Percentiles rank a stretch among this genome's conserved stretches.
These are phyloP conservation scores for Kalaharituber pfeilii DNA, from an alignment of 2,329 filamentous ascomycete species.

Conservation along the genomic window DNA sequence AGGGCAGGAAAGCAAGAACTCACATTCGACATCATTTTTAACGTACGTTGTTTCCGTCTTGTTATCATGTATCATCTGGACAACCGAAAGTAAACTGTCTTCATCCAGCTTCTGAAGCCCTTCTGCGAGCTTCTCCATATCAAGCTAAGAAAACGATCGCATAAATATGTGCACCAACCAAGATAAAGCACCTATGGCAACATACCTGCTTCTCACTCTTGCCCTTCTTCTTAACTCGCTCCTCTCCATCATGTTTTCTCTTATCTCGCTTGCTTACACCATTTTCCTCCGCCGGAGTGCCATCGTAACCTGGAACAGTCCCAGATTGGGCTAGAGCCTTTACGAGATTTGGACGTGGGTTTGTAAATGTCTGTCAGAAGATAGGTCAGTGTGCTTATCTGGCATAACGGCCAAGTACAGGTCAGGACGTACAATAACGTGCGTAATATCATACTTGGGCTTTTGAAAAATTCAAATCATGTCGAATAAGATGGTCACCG, in stretches of 20 bases:
- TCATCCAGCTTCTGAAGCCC: slow-evolving; percentile 75
- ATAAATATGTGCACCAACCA: not conserved
- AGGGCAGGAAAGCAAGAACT: slow-evolving; percentile 27
- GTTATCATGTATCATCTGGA: slow-evolving; percentile 96
- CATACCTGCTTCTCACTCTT: slow-evolving; percentile 39
- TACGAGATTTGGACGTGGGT: slow-evolving; percentile 74
- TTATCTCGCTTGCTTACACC: slow-evolving; percentile 44
- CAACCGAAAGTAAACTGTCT: slow-evolving; percentile 83
- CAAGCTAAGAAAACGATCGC: slow-evolving; percentile 26
- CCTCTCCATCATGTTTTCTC: slow-evolving; percentile 36
- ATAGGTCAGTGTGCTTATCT: not conserved
- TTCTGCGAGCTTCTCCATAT: slow-evolving; percentile 95
- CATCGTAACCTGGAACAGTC: slow-evolving; percentile 59
- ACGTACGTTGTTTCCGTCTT: slow-evolving; percentile 89
- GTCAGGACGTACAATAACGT: slow-evolving; percentile 43
- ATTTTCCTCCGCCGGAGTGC: slow-evolving; percentile 38
- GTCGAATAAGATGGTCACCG: slow-evolving; percentile 57
- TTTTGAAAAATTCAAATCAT: slow-evolving; percentile 87
- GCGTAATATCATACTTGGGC: slow-evolving; percentile 64
- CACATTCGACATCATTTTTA: slow-evolving; percentile 90
- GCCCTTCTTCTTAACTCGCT: slow-evolving; percentile 59
- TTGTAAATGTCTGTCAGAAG: slow-evolving; percentile 60
- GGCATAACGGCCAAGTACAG: slow-evolving; percentile 2
- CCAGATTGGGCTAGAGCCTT: slow-evolving; percentile 67
- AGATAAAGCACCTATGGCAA: slow-evolving; percentile 30